Base-by-base conservation (phyloP, 1,284 basidiomycete genomes). In the Chalciporus piperatoides region DNA sequence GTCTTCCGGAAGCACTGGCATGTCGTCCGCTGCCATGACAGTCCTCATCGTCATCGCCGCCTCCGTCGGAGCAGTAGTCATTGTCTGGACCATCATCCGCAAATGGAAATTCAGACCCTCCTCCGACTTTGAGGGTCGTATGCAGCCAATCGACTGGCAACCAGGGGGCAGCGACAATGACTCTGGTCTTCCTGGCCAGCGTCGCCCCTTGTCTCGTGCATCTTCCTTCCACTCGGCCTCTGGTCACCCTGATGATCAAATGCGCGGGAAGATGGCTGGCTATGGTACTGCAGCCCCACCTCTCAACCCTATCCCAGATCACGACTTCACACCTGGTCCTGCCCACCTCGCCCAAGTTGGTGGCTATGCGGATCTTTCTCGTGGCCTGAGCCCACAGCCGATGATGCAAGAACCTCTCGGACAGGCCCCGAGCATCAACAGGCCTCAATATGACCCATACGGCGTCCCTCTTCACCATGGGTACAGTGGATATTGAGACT, bases 91-190 rank as follows among this genome's bases (percentile, higher is more conserved):
- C 32, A 73, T 90, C 60, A 90, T 93, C 77, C 85, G 92, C 72
- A 93, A 92, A 71, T 92, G 87, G 87, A 93, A 93, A 74, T 81
- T 93, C 61, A 81, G 80, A 53, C 83, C 86, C 46, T 90, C 87
- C 38, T 78, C 80, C 65, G 77, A 81, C 62, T 93, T 93, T 63
- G 87, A 90, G 60, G 78, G 83, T 56, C 87, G 90, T 61, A 82
- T 92, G 71, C 80, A 84, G 46, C 90, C 91, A 55, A 86, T 90
- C 62, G 82, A 91, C 70, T 90, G 87, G 87, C 79, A 84, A 63
- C 85, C 86, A 17, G 77, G 78, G 25, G 76, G 76, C 17, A 74
- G 75, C 42, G 76, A 77, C 2, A 77, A 78, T 21, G 57, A 60
- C 37, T 67, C 68, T 45, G 69, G 70, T 56, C 66, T 79, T 46